These are phyloP conservation scores for Tylopilus plumbeoviolaceoides DNA, from an alignment of 768 basidiomycete species.

Conservation along the genomic window DNA sequence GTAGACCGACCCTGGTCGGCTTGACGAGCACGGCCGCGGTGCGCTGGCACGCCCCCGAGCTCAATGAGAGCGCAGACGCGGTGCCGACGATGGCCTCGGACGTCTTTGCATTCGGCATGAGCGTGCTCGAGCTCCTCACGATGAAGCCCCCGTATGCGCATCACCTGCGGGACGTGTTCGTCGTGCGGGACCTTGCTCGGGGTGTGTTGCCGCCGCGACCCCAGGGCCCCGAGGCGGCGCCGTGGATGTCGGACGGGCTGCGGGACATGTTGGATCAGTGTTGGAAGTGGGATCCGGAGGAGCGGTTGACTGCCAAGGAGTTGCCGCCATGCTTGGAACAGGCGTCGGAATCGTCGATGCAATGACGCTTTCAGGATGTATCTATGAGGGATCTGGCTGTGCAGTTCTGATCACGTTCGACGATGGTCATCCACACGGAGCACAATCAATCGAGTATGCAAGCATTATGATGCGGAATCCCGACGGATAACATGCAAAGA, in stretches of 20 bases:
- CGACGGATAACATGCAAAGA: constrained; percentile 36
- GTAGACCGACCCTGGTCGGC: constrained; percentile 42
- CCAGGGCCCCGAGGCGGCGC: constrained; percentile 24
- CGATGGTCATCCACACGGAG: constrained; percentile 1
- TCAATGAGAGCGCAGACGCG: constrained; percentile 41
- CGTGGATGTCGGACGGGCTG: constrained; percentile 43
- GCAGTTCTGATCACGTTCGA: background rate
- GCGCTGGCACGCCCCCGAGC: constrained; percentile 61
- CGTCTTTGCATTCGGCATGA: constrained; percentile 59
- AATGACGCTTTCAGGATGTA: background rate
- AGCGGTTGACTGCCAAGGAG: constrained; percentile 40
- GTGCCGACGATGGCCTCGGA: constrained; percentile 48
- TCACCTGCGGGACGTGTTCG: constrained; percentile 45
- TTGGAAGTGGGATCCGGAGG: constrained; percentile 39
- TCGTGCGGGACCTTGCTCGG: constrained; percentile 42
- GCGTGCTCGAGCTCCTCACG: constrained; percentile 55
- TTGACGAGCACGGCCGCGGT: constrained; percentile 44
- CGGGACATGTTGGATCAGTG: constrained; percentile 46
- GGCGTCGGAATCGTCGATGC: background rate
- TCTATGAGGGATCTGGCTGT: background rate
- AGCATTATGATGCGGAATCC: constrained; percentile 36
- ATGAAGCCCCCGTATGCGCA: constrained; percentile 48
- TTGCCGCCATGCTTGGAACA: constrained; percentile 22
- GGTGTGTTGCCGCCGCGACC: constrained; percentile 44
- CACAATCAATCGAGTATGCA: constrained; percentile 27